Evolutionary conservation across 345 rosid genomes (phyloP).

Genomic region (Firmiana major): DNA sequence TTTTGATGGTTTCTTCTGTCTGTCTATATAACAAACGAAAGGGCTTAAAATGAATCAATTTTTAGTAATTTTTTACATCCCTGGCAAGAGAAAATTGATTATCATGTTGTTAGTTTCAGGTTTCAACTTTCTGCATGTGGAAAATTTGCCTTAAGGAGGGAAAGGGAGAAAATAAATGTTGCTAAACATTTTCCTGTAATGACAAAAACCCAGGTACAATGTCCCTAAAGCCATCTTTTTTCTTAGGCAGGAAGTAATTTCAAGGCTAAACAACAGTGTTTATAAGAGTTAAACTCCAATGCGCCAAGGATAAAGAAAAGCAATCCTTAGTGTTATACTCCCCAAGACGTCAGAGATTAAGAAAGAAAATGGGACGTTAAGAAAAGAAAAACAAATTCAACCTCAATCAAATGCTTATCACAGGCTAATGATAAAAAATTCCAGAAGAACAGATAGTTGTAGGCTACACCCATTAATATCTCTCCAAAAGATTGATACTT

Average conservation of each 20-base stretch:
- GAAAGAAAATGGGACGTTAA: too few relatives aligned
- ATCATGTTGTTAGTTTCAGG: neutral
- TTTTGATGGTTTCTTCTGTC: neutral
- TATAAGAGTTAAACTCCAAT: neutral
- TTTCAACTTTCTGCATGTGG: neutral
- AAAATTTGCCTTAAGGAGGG: neutral
- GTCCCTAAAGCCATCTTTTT: neutral
- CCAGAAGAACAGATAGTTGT: too few relatives aligned
- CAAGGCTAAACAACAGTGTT: neutral
- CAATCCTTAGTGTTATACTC: neutral
- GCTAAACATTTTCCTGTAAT: neutral
- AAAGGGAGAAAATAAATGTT: neutral
- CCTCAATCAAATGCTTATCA: too few relatives aligned
- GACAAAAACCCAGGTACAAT: neutral
- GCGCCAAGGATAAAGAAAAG: neutral
- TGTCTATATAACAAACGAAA: neutral
- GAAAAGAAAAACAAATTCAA: too few relatives aligned
- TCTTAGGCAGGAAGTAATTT: neutral
- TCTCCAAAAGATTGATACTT: too few relatives aligned
- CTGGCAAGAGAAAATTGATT: neutral
- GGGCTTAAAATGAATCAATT: neutral
- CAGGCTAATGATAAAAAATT: too few relatives aligned
- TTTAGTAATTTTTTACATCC: neutral
- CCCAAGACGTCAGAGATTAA: neutral
- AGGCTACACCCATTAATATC: too few relatives aligned